phyloP scores from a whole-genome alignment of 208 protist species.

The Trypanosomatidae sp. region DNA sequence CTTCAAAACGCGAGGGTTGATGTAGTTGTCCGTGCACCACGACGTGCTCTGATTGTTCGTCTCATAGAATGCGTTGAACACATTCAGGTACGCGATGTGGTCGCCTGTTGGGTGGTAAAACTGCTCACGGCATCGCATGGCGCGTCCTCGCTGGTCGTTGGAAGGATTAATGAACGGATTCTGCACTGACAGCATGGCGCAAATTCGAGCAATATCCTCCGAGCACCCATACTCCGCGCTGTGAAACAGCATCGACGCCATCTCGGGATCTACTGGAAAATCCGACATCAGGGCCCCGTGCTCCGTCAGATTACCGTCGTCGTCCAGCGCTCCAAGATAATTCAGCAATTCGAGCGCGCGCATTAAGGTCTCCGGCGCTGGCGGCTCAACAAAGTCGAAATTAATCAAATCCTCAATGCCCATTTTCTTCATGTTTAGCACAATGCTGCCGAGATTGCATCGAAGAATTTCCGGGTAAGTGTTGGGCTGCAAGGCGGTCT shows the following conservation, averaged over 20 bases:
- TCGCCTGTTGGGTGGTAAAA: conserved; percentile 97
- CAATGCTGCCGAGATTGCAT: conserved; percentile 95
- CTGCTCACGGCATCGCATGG: conserved; percentile 89
- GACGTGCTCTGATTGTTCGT: conserved; percentile 47
- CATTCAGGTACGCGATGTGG: conserved; percentile 95
- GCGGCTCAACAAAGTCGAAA: conserved; percentile 98
- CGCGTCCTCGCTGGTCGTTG: conserved; percentile 78
- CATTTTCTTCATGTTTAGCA: conserved; percentile 97
- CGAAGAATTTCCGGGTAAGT: conserved; percentile 97
- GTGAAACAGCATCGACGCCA: conserved; percentile 97
- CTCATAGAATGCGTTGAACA: conserved; percentile 89
- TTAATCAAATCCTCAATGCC: conserved; percentile 97
- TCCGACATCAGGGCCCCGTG: conserved; percentile 97
- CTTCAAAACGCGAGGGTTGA: conserved; percentile 95
- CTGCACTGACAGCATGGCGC: conserved; percentile 96
- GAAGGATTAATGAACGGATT: conserved; percentile 74
- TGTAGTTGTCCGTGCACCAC: conserved; percentile 98
- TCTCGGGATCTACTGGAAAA: conserved; percentile 98
- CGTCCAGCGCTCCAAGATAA: conserved; percentile 98
- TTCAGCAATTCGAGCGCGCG: conserved; percentile 97
- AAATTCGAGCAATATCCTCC: conserved; percentile 97
- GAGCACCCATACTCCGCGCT: conserved; percentile 93
- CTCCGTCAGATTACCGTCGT: conserved; percentile 96
- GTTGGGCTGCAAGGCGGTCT: conserved; percentile 94
- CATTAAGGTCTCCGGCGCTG: conserved; percentile 97